Evolutionary conservation across 495 filamentous ascomycete species (phyloP), one percentile per base, ranked within the genome.

Genomic region (Penicillium subrubescens): DNA sequence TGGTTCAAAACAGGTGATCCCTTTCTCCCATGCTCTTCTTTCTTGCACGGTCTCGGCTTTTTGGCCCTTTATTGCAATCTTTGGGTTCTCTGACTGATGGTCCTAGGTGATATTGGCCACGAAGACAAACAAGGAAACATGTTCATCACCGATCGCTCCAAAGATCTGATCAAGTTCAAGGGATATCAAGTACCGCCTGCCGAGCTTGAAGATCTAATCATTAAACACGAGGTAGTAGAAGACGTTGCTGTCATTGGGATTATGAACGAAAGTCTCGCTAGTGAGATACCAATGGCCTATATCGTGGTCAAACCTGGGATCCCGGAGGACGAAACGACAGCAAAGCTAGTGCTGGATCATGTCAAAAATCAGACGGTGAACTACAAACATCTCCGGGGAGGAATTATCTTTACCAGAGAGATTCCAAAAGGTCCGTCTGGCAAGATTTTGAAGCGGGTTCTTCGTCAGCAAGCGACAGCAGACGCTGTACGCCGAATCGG

Each of bases 161-260:
- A 52, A 14, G 27, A 52, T 31, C 27, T 52, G 15, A 31, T 52
- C 48, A 52, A 52, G 48, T 52, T 52, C 48, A 52, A 52, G 27
- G 25, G 48, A 0, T 52, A 52, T 31, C 48, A 31, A 27, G 48
- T 52, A 10, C 21, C 44, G 5, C 23, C 48, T 12, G 25, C 27
- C 1, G 48, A 52, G 48, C 48, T 52, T 6, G 25, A 52, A 52
- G 48, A 31, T 14, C 48, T 29, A 4, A 52, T 27, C 12, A 27
- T 29, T 12, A 27, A 15, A 8, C 12, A n/a, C 25, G 21, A 48
- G 7, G 21, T 7, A 2, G 44, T 48, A 6, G 44, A 48, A 4
- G 44, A 48, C 2, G 44, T 48, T 23, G 44, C 44, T 4, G 44
- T 48, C 11, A 23, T 48, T 11, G 44, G 44, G 0, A 48, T 48